Evolutionary conservation across 2,329 filamentous ascomycete species (phyloP), one percentile per base, ranked within the genome.

Genomic region (Lachnellula willkommii): DNA sequence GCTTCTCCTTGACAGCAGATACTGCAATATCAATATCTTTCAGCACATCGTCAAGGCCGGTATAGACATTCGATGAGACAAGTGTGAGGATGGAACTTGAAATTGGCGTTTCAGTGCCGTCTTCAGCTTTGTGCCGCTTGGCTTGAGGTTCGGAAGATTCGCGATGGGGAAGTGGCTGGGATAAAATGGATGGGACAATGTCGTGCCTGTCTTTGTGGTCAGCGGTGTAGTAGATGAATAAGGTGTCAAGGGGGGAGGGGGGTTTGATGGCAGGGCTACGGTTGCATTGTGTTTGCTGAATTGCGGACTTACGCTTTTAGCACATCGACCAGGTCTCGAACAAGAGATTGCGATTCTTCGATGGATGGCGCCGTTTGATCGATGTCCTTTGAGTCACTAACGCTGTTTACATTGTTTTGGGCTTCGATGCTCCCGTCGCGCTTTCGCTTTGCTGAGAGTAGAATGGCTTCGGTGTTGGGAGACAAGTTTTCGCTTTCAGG

Each of bases 31-130:
- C 73, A 43, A 86, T 69, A 59, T 87, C 84, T 51, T 76, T 70
- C 15, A 88, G 80, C 43, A 89, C 74, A 59, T 88, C 83, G 28
- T 88, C 85, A 46, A 91, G 72, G 60, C 80, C 79, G 26, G 77
- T 75, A 67, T 87, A 87, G 35, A 68, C 69, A 61, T 77, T 75
- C 49, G 74, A 72, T 24, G 71, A 64, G n/a, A 54, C 47, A 49
- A 67, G 62, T 50, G 60, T 57, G 28, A 65, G 22, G 26, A 68
- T 65, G 58, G 85, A 79, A 58, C 75, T 78, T 22, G 85, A 79
- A 58, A 75, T 78, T 17, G 63, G 64, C n/a, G 63, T 59, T 37
- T 72, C 65, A 36, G 69, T 65, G 36, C 68, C 68, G 47, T 79
- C 77, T 50, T 76, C 74, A 2, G 81, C 76, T 68, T 83, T 85